Evolutionary conservation across 495 filamentous ascomycete genomes (phyloP), one percentile per base, ranked within the genome.

Genomic region (Hypoxylon fragiforme): DNA sequence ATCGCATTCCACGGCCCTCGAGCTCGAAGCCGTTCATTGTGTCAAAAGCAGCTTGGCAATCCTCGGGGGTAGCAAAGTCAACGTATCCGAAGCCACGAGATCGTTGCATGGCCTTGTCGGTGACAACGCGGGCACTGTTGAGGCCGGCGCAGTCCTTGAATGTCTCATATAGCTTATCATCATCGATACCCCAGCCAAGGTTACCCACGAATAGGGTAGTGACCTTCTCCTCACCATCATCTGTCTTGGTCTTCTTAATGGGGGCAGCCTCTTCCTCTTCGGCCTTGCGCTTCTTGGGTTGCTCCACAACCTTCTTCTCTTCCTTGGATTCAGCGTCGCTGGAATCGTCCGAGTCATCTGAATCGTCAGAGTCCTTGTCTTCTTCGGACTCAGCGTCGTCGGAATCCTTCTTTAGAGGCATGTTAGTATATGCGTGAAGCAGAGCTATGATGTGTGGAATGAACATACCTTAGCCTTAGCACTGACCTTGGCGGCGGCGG

Each of bases 51-150:
- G 86, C 85, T 62, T 84, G 79, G 19, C 90, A 90, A 68, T 81
- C 78, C 37, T 81, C 82, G 58, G 81, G 73, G 50, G 74, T 82
- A 63, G 77, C 75, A 74, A 90, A 98, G 76, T 98, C 94, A 57
- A 97, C 91, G 68, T 97, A 98, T 59, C 95, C 94, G 73, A 95
- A 98, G 57, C 94, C 94, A 71, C 89, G 91, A 65, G 92, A 95
- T 62, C 90, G 88, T 51, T 89, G 88, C 65, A 78, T 81, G 19
- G 84, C 85, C 64, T 85, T 84, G 73, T 98, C 94, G 43, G 84
- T 88, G 66, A 97, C 87, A 64, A 98, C 84, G 57, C 88, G 84
- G 47, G 83, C 84, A 61, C 85, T 80, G 64, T 80, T 73, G 49
- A 96, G 77, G 61, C 88, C 88, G 59, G 89, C 91, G 68, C 86